Percentiles rank a stretch among this genome's conserved stretches.
Evolutionary conservation across 345 rosid genomes (phyloP).

Genomic region (Rhizophora apiculata): DNA sequence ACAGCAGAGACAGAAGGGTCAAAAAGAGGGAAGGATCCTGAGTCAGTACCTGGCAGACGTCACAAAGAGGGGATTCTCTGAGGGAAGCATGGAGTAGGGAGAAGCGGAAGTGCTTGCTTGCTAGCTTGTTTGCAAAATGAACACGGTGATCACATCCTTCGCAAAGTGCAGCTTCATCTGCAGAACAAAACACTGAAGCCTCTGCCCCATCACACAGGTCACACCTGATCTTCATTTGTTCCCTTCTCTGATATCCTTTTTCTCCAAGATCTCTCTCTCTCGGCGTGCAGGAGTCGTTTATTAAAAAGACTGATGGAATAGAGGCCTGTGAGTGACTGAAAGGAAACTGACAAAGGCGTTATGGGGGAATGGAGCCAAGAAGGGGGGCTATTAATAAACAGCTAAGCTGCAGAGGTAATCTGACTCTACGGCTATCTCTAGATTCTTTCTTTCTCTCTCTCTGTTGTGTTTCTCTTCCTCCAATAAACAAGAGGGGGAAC

Average conservation of each 20-base stretch:
- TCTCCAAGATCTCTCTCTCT: background rate
- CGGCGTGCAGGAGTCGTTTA: background rate
- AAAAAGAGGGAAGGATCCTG: background rate
- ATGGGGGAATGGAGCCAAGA: slow-evolving; percentile 22
- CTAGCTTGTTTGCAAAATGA: slow-evolving; percentile 71
- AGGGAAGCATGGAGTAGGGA: slow-evolving; percentile 48
- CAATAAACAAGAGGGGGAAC: background rate
- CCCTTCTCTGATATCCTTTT: background rate
- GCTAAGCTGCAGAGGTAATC: slow-evolving; percentile 17
- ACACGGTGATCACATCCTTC: slow-evolving; percentile 57
- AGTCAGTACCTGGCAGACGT: slow-evolving; percentile 57
- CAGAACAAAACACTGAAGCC: slow-evolving; percentile 58
- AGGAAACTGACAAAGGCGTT: slow-evolving; percentile 23
- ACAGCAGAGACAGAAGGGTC: background rate
- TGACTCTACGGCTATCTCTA: background rate
- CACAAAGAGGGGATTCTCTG: slow-evolving; percentile 64
- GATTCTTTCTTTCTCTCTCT: background rate
- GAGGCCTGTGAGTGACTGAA: background rate
- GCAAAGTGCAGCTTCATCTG: slow-evolving; percentile 86
- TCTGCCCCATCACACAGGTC: slow-evolving; percentile 60
- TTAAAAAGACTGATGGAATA: background rate
- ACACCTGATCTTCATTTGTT: slow-evolving; percentile 69
- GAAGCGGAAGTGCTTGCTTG: slow-evolving; percentile 58
- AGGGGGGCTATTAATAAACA: slow-evolving; percentile 11
- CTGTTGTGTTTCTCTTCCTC: no score